Evolutionary conservation across 2,329 filamentous ascomycete species (phyloP).

Genomic region (Ascochyta viciae-villosae): DNA sequence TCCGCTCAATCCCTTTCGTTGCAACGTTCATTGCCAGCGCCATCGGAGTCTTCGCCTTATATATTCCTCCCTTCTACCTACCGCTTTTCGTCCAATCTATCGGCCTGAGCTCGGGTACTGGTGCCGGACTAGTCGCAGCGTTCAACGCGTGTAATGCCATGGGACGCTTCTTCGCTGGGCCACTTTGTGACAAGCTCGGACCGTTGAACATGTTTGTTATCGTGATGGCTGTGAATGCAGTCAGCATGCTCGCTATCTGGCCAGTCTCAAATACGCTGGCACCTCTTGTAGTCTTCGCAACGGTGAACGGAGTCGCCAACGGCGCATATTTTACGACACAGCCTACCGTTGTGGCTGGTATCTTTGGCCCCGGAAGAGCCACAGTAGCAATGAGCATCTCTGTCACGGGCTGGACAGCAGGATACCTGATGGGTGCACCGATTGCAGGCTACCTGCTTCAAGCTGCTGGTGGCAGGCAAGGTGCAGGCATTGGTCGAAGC

Average conservation of each 20-base stretch:
- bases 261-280: constrained; percentile 31
- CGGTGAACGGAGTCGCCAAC: constrained; percentile 38
- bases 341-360: constrained; percentile 34
- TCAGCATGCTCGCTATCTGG: constrained; percentile 42
- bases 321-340: constrained; percentile 37
- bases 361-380: constrained; percentile 36
- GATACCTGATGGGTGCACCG: constrained; percentile 38
- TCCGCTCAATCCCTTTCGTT: constrained; percentile 27
- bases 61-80: constrained; percentile 37
- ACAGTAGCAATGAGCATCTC: constrained; percentile 39
- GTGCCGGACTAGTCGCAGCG: constrained; percentile 33
- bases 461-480: constrained; percentile 28
- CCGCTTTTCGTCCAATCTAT: constrained; percentile 37
- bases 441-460: constrained; percentile 38
- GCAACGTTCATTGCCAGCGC: constrained; percentile 31
- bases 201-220: constrained; percentile 41
- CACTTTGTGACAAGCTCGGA: constrained; percentile 39
- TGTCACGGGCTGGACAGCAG: constrained; percentile 33
- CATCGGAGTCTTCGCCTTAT: constrained; percentile 35
- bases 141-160: constrained; percentile 39
- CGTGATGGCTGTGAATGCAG: constrained; percentile 32
- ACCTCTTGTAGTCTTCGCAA: constrained; percentile 34
- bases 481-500: constrained; percentile 12
- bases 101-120: constrained; percentile 28
- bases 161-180: constrained; percentile 33